A percentile compares a stretch with the other conserved stretches of the same genome.
Evolutionary conservation across 176 grass and related monocot species (phyloP).

Genomic region (Themeda triandra): DNA sequence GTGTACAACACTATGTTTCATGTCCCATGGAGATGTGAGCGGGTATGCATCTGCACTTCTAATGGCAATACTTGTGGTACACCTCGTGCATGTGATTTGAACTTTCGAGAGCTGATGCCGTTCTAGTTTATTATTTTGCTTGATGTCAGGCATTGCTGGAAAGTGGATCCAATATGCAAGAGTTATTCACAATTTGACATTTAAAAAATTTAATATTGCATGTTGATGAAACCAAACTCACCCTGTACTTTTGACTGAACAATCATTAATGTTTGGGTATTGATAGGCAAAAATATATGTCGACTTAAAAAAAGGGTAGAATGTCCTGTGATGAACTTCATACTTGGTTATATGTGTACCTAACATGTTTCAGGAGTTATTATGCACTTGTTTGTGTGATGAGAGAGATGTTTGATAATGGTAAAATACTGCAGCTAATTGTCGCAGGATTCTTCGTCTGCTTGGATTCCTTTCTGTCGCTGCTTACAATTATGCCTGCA

Average conservation of each 20-base stretch:
- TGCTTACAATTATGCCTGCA: constrained; percentile 90
- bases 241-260: not conserved
- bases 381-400: constrained; percentile 13
- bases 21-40: constrained; percentile 99
- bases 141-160: not conserved
- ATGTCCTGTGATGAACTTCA: not conserved
- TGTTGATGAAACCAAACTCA: not conserved
- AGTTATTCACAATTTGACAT: not conserved
- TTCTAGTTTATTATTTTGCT: constrained; percentile 6
- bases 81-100: not conserved
- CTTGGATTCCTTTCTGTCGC: constrained; percentile 91
- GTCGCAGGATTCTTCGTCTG: constrained; percentile 83
- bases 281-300: not conserved
- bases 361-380: constrained; percentile 5
- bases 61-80: constrained; percentile 1
- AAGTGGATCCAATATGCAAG: not conserved
- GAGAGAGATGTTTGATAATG: constrained; percentile 46
- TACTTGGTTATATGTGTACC: not conserved
- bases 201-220: not conserved
- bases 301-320: not conserved
- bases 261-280: not conserved
- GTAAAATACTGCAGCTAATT: constrained; percentile 86
- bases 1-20: constrained; percentile 99
- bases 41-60: constrained; percentile 56
- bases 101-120: not conserved